Base-by-base conservation (phyloP, 176 grass and related monocot species). In the Elymus sibiricus region DNA sequence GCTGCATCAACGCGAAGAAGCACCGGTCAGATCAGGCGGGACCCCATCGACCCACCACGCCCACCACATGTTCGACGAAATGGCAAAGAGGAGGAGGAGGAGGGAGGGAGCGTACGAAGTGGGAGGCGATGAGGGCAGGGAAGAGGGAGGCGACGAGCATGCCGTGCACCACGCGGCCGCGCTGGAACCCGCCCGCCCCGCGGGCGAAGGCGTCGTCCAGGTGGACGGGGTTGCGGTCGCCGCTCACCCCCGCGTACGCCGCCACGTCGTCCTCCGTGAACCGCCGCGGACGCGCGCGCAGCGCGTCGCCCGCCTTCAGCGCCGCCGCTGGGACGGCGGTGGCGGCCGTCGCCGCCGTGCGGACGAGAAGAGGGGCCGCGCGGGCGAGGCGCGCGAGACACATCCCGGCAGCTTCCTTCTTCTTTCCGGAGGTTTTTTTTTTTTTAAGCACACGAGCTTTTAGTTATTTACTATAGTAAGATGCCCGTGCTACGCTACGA, bases 141-240 rank as follows among this genome's bases (percentile, higher is more conserved):
- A 95, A 93, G 63, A 98, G 80, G 10, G 95, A 95, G 4, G 91
- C 89, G 16, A 93, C 76, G 65, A 95, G 93, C 86, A 95, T 93
- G n/a, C 95, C 91, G 63, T 98, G 89, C 31, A 98, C 95, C 19
- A 95, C 83, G 40, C 82, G 47, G n/a, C 93, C 93, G 11, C 81
- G 44, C 17, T 74, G 85, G 79, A 98, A 95, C 40, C 83, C 85
- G 34, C 70, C 87, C 6, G 86, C 34, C 13, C n/a, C 40, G 1
- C 68, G 84, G 2, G 93, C 89, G 17, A 81, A 73, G 66, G 44
- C 83, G 34, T 80, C 69, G 27, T 98, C 89, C 53, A 98, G 61
- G 64, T 98, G 95, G 76, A 95, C 70, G 3, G 89, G 93, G 89
- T 98, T 98, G 87, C 79, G 88, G 70, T 98, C 93, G 32, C 93